phyloP scores from a whole-genome alignment of 768 basidiomycete genomes.

The Termitomyces eurrhizus region DNA sequence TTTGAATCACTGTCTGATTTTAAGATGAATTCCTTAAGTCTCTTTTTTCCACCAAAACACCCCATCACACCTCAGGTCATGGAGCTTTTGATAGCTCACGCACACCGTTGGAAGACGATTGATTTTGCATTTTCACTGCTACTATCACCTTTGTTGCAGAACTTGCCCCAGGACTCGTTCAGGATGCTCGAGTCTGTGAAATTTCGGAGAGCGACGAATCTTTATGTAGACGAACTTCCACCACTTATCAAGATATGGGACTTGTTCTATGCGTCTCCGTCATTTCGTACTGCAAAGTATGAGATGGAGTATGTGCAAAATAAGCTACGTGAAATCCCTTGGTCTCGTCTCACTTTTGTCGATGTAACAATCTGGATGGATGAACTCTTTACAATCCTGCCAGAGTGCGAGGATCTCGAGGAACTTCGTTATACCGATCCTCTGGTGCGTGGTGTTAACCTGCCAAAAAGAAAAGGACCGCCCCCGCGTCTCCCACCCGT shows the following conservation, averaged over 20 bases:
- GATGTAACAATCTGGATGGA: not conserved
- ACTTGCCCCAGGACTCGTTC: constrained; percentile 1
- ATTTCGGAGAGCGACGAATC: constrained; percentile 1
- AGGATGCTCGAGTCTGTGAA: constrained; percentile 3
- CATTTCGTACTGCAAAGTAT: not conserved
- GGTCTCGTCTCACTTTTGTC: constrained; percentile 6
- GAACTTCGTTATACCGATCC: constrained; percentile 10
- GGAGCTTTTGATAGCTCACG: constrained; percentile 6
- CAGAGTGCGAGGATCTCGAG: not conserved
- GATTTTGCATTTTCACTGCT: constrained; percentile 7
- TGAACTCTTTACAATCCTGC: not conserved
- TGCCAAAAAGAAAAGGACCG: not conserved
- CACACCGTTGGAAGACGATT: constrained; percentile 7
- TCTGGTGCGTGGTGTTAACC: not conserved
- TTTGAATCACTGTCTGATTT: not conserved
- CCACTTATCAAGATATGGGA: constrained; percentile 5
- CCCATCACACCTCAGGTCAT: constrained; percentile 5
- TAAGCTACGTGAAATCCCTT: constrained; percentile 1
- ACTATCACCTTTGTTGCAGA: not conserved
- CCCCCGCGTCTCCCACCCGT: not conserved
- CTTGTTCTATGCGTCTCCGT: constrained; percentile 5
- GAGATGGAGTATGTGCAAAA: not conserved
- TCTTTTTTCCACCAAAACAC: not conserved
- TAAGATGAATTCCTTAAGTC: not conserved
- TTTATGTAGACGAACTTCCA: not conserved